Percentiles rank a stretch among this genome's conserved stretches.
Conservation (phyloP, 2,329 filamentous ascomycete genomes). For the Monilinia fructigena region DNA sequence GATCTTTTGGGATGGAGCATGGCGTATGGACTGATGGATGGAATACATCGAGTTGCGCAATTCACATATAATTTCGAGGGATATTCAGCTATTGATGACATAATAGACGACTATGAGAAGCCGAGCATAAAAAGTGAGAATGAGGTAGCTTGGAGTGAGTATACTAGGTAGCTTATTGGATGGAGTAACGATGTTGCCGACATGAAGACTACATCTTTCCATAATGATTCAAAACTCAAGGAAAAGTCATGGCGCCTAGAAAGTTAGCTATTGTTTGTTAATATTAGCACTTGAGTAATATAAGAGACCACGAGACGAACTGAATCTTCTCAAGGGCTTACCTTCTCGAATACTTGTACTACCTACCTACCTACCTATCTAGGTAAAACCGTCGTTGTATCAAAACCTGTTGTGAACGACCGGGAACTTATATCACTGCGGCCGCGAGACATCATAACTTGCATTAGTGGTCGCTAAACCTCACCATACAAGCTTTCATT, state of each 20-base stretch:
- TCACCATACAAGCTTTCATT: conserved; percentile 40
- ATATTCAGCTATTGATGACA: background rate
- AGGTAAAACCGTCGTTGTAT: background rate
- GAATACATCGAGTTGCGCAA: conserved; percentile 5
- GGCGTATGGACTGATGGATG: conserved; percentile 17
- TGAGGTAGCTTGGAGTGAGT: background rate
- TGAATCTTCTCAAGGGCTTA: background rate
- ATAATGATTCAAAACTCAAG: background rate
- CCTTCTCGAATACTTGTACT: background rate
- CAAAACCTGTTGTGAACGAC: background rate
- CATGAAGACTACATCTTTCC: background rate
- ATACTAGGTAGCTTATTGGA: background rate
- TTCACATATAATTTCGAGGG: background rate
- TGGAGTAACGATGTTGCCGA: background rate
- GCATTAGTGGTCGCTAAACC: conserved; percentile 17
- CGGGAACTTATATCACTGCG: background rate
- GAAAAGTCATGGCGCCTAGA: background rate
- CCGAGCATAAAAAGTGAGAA: background rate
- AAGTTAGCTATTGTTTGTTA: background rate
- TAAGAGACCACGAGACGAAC: background rate
- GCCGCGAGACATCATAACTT: conserved; percentile 8
- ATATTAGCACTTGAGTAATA: background rate
- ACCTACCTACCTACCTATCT: too few relatives aligned
- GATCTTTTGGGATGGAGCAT: conserved; percentile 13
- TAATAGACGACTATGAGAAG: background rate